Conservation (phyloP, 2,329 filamentous ascomycete species). For the Xylaria arbuscula region DNA sequence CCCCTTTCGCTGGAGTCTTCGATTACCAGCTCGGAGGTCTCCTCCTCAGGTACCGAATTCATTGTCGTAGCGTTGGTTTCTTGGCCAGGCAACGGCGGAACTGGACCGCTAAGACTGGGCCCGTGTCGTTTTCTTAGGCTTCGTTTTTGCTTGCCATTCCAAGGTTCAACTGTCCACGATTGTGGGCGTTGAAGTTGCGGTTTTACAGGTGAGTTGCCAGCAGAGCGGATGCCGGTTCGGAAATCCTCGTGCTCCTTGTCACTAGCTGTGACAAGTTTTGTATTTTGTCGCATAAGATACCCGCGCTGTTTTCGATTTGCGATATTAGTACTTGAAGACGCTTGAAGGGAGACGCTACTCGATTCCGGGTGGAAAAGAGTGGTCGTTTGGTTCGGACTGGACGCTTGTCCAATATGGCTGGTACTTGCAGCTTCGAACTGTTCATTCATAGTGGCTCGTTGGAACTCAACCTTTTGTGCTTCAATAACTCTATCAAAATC, state of each 20-base stretch:
- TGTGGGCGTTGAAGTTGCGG: constrained; percentile 79
- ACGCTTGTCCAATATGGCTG: constrained; percentile 60
- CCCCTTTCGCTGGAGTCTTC: constrained; percentile 89
- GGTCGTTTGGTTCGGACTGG: constrained; percentile 46
- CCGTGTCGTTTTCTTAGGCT: constrained; percentile 69
- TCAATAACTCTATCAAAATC: constrained; percentile 97
- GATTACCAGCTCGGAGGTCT: constrained; percentile 66
- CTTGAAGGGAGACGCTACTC: constrained; percentile 38
- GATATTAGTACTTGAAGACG: constrained; percentile 69
- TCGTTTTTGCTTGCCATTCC: constrained; percentile 82
- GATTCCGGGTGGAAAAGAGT: constrained; percentile 41
- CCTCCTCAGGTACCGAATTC: constrained; percentile 76
- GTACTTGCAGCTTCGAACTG: constrained; percentile 43
- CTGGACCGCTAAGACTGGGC: constrained; percentile 66
- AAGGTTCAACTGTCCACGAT: constrained; percentile 96
- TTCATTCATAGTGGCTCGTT: constrained; percentile 46
- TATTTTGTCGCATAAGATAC: constrained; percentile 98
- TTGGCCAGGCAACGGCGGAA: constrained; percentile 87
- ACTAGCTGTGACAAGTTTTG: constrained; percentile 94
- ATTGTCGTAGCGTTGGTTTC: constrained; percentile 79
- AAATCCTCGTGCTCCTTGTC: constrained; percentile 73
- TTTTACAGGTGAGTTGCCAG: constrained; percentile 76
- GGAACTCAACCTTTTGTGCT: constrained; percentile 88
- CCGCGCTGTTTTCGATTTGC: constrained; percentile 82
- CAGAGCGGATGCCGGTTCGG: constrained; percentile 66